Evolutionary conservation across 2,329 filamentous ascomycete species (phyloP).

Genomic region (Cytospora chrysosperma): DNA sequence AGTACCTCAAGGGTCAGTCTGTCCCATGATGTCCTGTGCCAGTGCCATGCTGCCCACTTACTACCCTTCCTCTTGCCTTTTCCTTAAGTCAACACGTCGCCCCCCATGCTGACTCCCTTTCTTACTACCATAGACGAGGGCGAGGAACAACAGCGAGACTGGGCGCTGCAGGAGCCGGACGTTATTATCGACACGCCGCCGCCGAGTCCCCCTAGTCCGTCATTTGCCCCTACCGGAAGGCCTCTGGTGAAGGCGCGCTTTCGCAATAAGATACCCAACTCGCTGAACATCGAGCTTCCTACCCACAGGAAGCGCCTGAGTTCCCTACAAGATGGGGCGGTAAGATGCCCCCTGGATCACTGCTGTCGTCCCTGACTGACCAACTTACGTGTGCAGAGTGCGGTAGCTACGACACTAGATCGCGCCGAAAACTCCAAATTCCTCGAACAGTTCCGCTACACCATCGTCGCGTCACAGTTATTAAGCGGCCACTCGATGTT

Average conservation of each 20-base stretch:
- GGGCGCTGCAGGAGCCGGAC: conserved; percentile 43
- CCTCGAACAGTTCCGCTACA: conserved; percentile 89
- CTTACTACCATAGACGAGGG: conserved; percentile 45
- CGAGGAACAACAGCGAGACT: conserved; percentile 47
- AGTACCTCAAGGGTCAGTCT: conserved; percentile 78
- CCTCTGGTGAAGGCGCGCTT: conserved; percentile 55
- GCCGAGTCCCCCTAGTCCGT: conserved; percentile 44
- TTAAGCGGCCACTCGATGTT: conserved; percentile 67
- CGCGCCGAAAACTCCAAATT: conserved; percentile 80
- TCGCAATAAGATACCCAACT: conserved; percentile 46
- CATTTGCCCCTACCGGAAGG: conserved; percentile 57
- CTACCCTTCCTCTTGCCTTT: conserved; percentile 7
- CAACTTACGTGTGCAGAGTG: conserved; percentile 49
- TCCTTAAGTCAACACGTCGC: conserved; percentile 15
- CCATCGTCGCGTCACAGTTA: conserved; percentile 87
- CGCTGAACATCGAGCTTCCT: conserved; percentile 44
- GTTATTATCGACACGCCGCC: conserved; percentile 44
- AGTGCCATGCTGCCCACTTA: not conserved
- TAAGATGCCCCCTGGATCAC: conserved; percentile 35
- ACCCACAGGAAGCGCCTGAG: conserved; percentile 32
- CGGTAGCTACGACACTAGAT: conserved; percentile 70
- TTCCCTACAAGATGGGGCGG: conserved; percentile 30
- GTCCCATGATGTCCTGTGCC: conserved; percentile 16
- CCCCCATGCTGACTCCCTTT: conserved; percentile 26
- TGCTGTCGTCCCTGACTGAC: conserved; percentile 9